A percentile compares a stretch with the other conserved stretches of the same genome.
Evolutionary conservation across 805 yeast species (phyloP).

Genomic region (Candida adriatica): DNA sequence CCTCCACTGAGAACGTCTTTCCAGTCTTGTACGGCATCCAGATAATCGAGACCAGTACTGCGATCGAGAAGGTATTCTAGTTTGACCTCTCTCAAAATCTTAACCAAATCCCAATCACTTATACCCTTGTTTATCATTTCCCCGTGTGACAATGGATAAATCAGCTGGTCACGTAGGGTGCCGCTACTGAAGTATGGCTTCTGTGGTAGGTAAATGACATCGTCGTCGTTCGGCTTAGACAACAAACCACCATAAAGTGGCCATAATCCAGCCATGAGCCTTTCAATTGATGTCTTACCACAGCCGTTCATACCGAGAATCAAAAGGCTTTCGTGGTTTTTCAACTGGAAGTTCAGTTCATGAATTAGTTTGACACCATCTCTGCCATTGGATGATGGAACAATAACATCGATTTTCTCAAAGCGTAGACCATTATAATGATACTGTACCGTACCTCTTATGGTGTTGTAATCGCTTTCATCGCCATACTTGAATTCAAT

Average conservation of each 20-base stretch:
- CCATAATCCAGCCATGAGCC: constrained; percentile 87
- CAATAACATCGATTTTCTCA: constrained; percentile 74
- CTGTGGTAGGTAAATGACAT: constrained; percentile 77
- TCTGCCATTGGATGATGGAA: constrained; percentile 61
- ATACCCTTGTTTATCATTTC: constrained; percentile 70
- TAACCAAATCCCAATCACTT: constrained; percentile 62
- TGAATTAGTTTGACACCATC: constrained; percentile 57
- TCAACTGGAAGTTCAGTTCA: constrained; percentile 51
- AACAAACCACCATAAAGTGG: constrained; percentile 80
- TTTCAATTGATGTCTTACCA: constrained; percentile 82
- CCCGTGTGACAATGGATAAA: constrained; percentile 73
- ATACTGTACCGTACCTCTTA: constrained; percentile 74
- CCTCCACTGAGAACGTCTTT: constrained; percentile 94
- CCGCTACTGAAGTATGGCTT: constrained; percentile 79
- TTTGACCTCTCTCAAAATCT: constrained; percentile 66
- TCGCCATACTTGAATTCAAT: constrained; percentile 32
- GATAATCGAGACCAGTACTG: constrained; percentile 40
- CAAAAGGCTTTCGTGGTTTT: constrained; percentile 52
- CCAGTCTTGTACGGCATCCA: constrained; percentile 59
- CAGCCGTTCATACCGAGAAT: constrained; percentile 84
- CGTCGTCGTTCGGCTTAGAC: constrained; percentile 67
- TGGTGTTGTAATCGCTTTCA: constrained; percentile 40
- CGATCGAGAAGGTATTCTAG: constrained; percentile 74
- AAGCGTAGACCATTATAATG: constrained; percentile 75
- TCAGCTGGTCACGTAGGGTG: constrained; percentile 83